phyloP scores from a whole-genome alignment of 1,139 yeast genomes.

The Yamadazyma kanchanaburiensis region DNA sequence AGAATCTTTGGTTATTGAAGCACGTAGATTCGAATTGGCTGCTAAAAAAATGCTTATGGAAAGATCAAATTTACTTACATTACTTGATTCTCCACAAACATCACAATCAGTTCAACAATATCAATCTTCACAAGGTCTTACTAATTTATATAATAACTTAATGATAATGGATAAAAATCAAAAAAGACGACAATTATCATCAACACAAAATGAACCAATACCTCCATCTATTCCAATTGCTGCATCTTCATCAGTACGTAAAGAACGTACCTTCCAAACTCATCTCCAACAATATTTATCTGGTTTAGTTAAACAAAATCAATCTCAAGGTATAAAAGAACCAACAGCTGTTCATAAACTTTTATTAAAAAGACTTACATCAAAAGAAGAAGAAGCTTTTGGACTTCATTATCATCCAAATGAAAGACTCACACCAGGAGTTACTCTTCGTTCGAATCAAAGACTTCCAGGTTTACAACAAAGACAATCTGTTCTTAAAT shows the following conservation, averaged over 20 bases:
- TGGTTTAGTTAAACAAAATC: slow-evolving; percentile 36
- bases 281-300: slow-evolving; percentile 45
- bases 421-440: slow-evolving; percentile 78
- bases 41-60: slow-evolving; percentile 87
- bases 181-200: slow-evolving; percentile 37
- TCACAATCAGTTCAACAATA: slow-evolving; percentile 75
- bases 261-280: slow-evolving; percentile 52
- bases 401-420: slow-evolving; percentile 77
- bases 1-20: slow-evolving; percentile 88
- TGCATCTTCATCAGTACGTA: slow-evolving; percentile 50
- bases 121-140: slow-evolving; percentile 82
- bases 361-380: slow-evolving; percentile 56
- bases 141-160: slow-evolving; percentile 78
- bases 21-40: slow-evolving; percentile 87
- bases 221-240: slow-evolving; percentile 60
- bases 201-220: slow-evolving; percentile 48
- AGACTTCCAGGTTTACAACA: slow-evolving; percentile 45
- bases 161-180: slow-evolving; percentile 72
- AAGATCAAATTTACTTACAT: slow-evolving; percentile 71
- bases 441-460: slow-evolving; percentile 68
- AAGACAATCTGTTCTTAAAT: slow-evolving; percentile 65
- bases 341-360: slow-evolving; percentile 40
- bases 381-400: slow-evolving; percentile 80
- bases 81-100: slow-evolving; percentile 86
- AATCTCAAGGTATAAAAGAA: slow-evolving; percentile 23